A percentile compares a stretch with the other conserved stretches of the same genome.
phyloP scores from a whole-genome alignment of 495 filamentous ascomycete genomes.

The Penicillium samsonianum region DNA sequence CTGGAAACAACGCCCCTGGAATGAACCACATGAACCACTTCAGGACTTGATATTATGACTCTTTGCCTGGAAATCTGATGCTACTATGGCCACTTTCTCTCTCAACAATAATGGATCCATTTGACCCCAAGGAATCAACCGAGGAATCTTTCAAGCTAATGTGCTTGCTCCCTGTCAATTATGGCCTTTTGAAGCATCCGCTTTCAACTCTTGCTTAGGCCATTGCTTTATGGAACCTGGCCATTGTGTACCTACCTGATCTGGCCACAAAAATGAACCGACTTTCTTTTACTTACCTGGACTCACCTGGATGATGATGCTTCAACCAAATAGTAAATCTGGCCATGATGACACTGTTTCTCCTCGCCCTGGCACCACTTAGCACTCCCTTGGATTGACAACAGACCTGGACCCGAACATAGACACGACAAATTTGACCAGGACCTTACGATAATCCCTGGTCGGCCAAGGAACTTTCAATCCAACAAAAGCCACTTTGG shows the following conservation, averaged over 20 bases:
- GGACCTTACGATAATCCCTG: conserved; percentile 4
- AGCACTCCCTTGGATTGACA: conserved; percentile 11
- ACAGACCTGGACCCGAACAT: conserved; percentile 8
- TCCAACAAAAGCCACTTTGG: conserved; percentile 15
- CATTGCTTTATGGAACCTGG: conserved; percentile 23
- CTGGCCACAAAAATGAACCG: conserved; percentile 4
- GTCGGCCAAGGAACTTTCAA: conserved; percentile 12
- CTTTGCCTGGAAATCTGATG: conserved; percentile 20
- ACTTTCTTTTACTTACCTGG: conserved; percentile 7
- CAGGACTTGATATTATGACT: conserved; percentile 15
- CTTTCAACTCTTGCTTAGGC: conserved; percentile 18
- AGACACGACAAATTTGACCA: conserved; percentile 1
- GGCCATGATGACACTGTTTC: conserved; percentile 5
- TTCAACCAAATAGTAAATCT: conserved; percentile 16
- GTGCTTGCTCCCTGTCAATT: conserved; percentile 20
- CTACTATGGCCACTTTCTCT: conserved; percentile 16
- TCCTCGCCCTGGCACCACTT: background rate
- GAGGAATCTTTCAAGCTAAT: conserved; percentile 21
- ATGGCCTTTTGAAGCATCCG: conserved; percentile 20
- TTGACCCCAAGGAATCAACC: conserved; percentile 8
- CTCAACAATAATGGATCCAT: conserved; percentile 14
- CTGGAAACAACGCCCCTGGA: conserved; percentile 21
- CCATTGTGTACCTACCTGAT: conserved; percentile 12
- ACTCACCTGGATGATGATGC: conserved; percentile 15
- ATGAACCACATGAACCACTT: conserved; percentile 14